Evolutionary conservation across 805 yeast species (phyloP), one percentile per base, ranked within the genome.

Genomic region (Candida caryicola): DNA sequence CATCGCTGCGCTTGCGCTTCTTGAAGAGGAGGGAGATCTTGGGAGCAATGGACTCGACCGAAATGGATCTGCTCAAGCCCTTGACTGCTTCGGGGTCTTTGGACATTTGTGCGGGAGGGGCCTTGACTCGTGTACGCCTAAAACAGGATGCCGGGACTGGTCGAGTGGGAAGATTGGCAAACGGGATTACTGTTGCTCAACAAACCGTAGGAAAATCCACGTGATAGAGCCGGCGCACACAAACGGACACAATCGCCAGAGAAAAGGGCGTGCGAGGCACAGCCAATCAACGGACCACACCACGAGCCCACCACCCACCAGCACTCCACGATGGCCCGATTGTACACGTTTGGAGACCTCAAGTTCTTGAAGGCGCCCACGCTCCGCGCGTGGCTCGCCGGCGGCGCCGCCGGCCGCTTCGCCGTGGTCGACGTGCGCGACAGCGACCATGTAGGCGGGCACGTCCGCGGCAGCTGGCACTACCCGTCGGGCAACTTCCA

Each of bases 341-440:
- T 33, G 38, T 57, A 60, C 41, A 45, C 67, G 1, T 48, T 71
- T 2, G 59, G 80, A 1, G 73, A 66, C 40, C 59, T 79, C 37
- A 69, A 65, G 39, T 74, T 71, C 50, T 39, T 80, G 6, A 73
- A 69, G 16, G 71, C 81, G 1, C 15, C 29, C 3, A 59, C 71
- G 0, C 62, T 79, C 21, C 57, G 69, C 26, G 39, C 59, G 7
- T 78, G 83, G 84, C 54, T 78, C 23, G 39, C 46, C 2, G 69
- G 71, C 4, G 54, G 57, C 5, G 54, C 69, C 1, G 61, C 71
- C 5, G 64, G 69, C 1, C 53, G 57, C 5, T 74, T 79, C 43
- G 65, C 73, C 0, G 74, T 90, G 2, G 73, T 91, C 2, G 98
- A 90, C 51, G 96, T 91, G 2, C 72, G 98, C 37, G 97, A 90